Percentiles rank a stretch among this genome's conserved stretches.
phyloP scores from a whole-genome alignment of 805 yeast species.

The Blastobotrys terrestris region DNA sequence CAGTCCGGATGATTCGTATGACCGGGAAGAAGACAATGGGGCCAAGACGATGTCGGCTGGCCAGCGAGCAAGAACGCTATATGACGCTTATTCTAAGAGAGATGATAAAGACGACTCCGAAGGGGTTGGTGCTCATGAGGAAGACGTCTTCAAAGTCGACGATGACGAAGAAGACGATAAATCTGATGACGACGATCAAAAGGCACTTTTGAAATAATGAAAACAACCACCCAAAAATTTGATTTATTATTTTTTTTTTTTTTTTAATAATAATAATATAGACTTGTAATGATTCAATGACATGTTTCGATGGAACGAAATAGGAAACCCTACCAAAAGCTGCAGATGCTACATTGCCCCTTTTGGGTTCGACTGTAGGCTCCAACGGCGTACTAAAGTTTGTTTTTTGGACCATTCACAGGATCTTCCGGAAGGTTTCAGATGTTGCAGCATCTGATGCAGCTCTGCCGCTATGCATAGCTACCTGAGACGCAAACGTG shows the following conservation, averaged over 20 bases:
- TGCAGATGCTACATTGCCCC: background rate
- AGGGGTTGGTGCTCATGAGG: slow-evolving; percentile 10
- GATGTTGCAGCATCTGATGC: background rate
- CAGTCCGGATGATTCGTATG: slow-evolving; percentile 4
- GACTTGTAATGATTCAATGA: background rate
- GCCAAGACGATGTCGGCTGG: slow-evolving; percentile 6
- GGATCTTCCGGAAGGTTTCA: background rate
- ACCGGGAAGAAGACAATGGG: slow-evolving; percentile 3
- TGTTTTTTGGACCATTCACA: background rate
- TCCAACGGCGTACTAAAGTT: too few species aligned
- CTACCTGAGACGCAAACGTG: background rate
- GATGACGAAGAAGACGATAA: slow-evolving; percentile 5
- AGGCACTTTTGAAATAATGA: background rate
- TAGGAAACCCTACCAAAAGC: background rate
- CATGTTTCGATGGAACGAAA: background rate
- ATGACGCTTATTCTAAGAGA: slow-evolving; percentile 6
- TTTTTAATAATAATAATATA: too few species aligned
- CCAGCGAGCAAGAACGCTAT: slow-evolving; percentile 12
- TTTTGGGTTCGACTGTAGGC: background rate
- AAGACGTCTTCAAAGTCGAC: slow-evolving; percentile 14
- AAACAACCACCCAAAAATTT: too few species aligned
- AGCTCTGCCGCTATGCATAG: background rate
- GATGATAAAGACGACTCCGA: slow-evolving; percentile 6
- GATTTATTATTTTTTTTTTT: too few species aligned
- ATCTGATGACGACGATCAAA: background rate